Conservation (phyloP, 169 alveolate species). For the Cyclospora cayetanensis region DNA sequence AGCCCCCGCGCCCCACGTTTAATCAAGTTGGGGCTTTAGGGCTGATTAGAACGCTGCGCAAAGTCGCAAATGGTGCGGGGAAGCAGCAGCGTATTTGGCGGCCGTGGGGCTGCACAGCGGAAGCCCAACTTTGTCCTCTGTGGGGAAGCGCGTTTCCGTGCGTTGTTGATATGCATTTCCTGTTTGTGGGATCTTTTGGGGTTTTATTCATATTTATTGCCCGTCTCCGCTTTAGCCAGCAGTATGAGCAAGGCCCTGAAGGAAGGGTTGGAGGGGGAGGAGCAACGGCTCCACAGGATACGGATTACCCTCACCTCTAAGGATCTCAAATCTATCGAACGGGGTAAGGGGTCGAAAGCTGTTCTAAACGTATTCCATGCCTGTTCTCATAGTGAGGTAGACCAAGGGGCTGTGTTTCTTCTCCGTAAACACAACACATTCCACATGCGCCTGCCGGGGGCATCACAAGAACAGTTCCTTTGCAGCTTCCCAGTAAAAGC, state of each 20-base stretch:
- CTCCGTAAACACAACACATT: too few relatives aligned
- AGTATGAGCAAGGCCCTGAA: conserved; percentile 82
- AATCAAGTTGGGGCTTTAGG: conserved; percentile 54
- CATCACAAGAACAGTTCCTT: too few relatives aligned
- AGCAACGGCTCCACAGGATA: conserved; percentile 91
- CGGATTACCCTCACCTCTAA: conserved; percentile 93
- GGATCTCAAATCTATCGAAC: conserved; percentile 90
- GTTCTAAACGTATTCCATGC: too few relatives aligned
- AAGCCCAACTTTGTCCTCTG: conserved; percentile 27
- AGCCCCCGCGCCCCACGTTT: conserved; percentile 42
- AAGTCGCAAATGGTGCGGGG: conserved; percentile 25
- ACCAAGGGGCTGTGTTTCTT: too few relatives aligned
- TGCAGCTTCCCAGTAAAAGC: too few relatives aligned
- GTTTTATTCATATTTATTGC: conserved; percentile 10
- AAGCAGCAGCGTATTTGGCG: conserved; percentile 6
- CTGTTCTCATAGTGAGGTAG: too few relatives aligned
- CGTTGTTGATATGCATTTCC: conserved; percentile 37
- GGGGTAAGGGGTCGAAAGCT: conserved; percentile 81
- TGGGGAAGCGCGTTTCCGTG: conserved; percentile 14
- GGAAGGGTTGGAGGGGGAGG: conserved; percentile 88
- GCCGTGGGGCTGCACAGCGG: conserved; percentile 45
- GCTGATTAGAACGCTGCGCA: conserved; percentile 53
- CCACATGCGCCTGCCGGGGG: too few relatives aligned
- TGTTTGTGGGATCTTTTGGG: conserved; percentile 46
- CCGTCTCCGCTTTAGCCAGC: conserved; percentile 56